A percentile compares a stretch with the other conserved stretches of the same genome.
These are phyloP conservation scores for Porphyrellus cyaneotinctus DNA, from an alignment of 768 basidiomycete species.

Conservation along the genomic window DNA sequence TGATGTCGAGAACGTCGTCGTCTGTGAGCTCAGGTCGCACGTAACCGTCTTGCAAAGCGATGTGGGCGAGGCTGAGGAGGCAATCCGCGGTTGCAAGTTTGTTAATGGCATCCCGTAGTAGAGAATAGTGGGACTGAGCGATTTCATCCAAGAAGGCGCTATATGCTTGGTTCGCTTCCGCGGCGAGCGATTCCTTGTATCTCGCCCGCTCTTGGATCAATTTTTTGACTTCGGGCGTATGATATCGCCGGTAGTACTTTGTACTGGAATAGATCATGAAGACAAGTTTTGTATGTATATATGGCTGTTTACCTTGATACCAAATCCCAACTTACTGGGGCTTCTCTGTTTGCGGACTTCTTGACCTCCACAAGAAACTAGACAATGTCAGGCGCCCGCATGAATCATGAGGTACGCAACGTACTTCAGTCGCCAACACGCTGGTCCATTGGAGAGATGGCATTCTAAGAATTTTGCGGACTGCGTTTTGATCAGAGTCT, in stretches of 20 bases:
- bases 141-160: slow-evolving; percentile 68
- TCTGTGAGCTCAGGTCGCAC: slow-evolving; percentile 72
- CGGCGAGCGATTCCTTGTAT: slow-evolving; percentile 66
- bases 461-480: slow-evolving; percentile 66
- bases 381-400: neutral
- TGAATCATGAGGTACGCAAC: neutral
- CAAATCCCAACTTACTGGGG: slow-evolving; percentile 56
- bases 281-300: neutral
- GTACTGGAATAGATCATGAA: slow-evolving; percentile 46
- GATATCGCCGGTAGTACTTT: slow-evolving; percentile 66
- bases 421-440: slow-evolving; percentile 67
- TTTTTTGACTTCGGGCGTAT: slow-evolving; percentile 59
- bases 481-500: slow-evolving; percentile 33
- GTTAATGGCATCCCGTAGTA: slow-evolving; percentile 71
- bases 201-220: slow-evolving; percentile 72
- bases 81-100: slow-evolving; percentile 86
- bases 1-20: slow-evolving; percentile 64
- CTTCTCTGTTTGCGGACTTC: slow-evolving; percentile 44
- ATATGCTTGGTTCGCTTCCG: slow-evolving; percentile 64
- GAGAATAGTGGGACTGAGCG: slow-evolving; percentile 57
- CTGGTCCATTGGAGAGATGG: slow-evolving; percentile 71
- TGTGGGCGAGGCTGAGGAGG: slow-evolving; percentile 75
- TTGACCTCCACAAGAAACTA: slow-evolving; percentile 82
- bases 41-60: slow-evolving; percentile 74
- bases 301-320: slow-evolving; percentile 52